phyloP scores from a whole-genome alignment of 352 stramenopile genomes.

The Phytophthora pluvialis region DNA sequence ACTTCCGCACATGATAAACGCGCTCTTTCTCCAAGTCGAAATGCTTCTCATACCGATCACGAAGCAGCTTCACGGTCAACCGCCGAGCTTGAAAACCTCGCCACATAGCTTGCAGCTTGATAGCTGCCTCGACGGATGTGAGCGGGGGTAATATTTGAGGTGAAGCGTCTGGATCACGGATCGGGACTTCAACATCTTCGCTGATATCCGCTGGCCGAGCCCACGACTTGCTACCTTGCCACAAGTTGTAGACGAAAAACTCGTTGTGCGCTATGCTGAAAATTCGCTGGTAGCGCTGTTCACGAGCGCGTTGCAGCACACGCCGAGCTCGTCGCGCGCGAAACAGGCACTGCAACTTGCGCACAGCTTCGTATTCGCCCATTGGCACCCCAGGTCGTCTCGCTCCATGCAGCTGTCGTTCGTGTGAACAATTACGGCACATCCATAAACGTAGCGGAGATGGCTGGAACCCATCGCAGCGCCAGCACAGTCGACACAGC shows the following conservation, averaged over 20 bases:
- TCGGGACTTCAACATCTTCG: slow-evolving; percentile 59
- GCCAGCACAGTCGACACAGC: slow-evolving; percentile 78
- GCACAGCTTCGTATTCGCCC: slow-evolving; percentile 75
- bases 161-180: slow-evolving; percentile 70
- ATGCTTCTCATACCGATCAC: slow-evolving; percentile 69
- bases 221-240: slow-evolving; percentile 59
- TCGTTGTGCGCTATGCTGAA: slow-evolving; percentile 77
- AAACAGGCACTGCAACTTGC: slow-evolving; percentile 78
- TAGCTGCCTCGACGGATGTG: slow-evolving; percentile 57
- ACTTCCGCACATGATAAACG: slow-evolving; percentile 54
- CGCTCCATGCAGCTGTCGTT: slow-evolving; percentile 68
- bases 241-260: slow-evolving; percentile 86
- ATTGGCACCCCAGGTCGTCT: slow-evolving; percentile 48
- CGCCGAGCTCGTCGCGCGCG: slow-evolving; percentile 55
- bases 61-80: slow-evolving; percentile 36
- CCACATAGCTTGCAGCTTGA: slow-evolving; percentile 53
- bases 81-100: slow-evolving; percentile 40
- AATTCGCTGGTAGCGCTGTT: slow-evolving; percentile 73
- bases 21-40: slow-evolving; percentile 62
- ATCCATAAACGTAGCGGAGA: slow-evolving; percentile 71
- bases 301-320: slow-evolving; percentile 57
- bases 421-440: slow-evolving; percentile 75
- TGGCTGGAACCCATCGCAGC: slow-evolving; percentile 75
- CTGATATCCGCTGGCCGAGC: slow-evolving; percentile 46
- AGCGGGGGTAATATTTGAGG: slow-evolving; percentile 54